Evolutionary conservation across 2,329 filamentous ascomycete genomes (phyloP).

Genomic region (Verticillium dahliae): DNA sequence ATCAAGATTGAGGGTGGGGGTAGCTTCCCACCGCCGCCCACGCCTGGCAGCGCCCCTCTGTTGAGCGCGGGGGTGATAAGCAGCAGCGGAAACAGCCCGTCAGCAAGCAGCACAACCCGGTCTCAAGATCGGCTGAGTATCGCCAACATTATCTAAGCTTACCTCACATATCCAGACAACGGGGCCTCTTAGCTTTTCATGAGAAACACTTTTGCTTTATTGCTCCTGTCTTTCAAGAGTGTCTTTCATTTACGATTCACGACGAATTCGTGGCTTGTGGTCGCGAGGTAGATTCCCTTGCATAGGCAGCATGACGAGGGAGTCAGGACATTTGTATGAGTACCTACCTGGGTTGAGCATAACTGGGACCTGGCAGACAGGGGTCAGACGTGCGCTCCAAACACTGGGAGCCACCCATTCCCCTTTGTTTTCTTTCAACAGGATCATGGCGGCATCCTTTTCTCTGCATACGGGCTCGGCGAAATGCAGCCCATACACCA

Average conservation of each 20-base stretch:
- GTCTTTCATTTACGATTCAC: background rate
- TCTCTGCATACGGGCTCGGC: background rate
- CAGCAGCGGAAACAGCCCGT: conserved; percentile 20
- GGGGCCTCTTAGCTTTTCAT: background rate
- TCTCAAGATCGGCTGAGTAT: conserved; percentile 31
- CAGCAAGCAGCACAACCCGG: conserved; percentile 14
- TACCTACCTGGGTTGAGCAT: background rate
- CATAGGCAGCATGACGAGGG: background rate
- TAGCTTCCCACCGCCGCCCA: conserved; percentile 17
- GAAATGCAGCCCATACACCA: background rate
- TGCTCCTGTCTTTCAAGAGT: background rate
- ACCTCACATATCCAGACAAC: background rate
- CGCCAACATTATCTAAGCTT: conserved; percentile 41
- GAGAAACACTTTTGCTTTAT: background rate
- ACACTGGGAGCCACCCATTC: background rate
- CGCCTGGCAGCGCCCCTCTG: conserved; percentile 15
- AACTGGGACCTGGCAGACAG: background rate
- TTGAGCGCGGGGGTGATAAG: conserved; percentile 11
- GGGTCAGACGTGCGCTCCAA: background rate
- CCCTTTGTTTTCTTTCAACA: background rate
- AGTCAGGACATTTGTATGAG: background rate
- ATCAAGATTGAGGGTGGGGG: conserved; percentile 23
- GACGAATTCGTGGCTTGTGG: background rate
- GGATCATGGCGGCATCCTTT: background rate
- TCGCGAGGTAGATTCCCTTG: background rate